A percentile compares a stretch with the other conserved stretches of the same genome.
phyloP scores from a whole-genome alignment of 2,329 filamentous ascomycete genomes.

The Mycocentrospora acerina region DNA sequence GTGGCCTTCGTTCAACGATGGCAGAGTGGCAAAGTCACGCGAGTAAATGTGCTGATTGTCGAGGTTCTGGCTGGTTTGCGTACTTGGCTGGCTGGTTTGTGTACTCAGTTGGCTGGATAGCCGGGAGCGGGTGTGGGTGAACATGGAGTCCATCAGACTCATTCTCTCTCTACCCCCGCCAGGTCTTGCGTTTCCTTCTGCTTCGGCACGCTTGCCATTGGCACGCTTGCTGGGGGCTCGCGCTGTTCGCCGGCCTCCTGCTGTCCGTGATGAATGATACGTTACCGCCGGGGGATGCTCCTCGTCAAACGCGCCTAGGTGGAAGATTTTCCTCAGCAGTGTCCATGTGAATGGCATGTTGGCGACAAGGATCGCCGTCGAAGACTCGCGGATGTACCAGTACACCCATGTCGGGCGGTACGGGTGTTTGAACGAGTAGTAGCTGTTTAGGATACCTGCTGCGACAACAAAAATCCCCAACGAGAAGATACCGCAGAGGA shows the following conservation, averaged over 20 bases:
- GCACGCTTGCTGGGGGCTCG: no score
- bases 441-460: conserved; percentile 52
- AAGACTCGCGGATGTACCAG: conserved; percentile 37
- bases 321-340: conserved; percentile 52
- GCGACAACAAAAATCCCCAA: conserved; percentile 55
- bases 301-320: conserved; percentile 36
- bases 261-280: conserved; percentile 29
- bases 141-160: no score
- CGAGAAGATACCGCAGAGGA: conserved; percentile 58
- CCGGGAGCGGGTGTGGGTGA: not conserved
- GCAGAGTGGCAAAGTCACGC: conserved; percentile 18
- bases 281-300: conserved; percentile 24
- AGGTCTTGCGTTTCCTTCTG: no score
- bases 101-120: conserved; percentile 4
- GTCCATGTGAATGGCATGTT: conserved; percentile 57
- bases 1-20: no score
- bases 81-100: conserved; percentile 11
- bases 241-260: conserved; percentile 25
- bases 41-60: conserved; percentile 7
- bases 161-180: no score
- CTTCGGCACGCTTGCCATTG: no score
- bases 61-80: conserved; percentile 13
- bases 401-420: conserved; percentile 31
- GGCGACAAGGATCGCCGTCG: conserved; percentile 47
- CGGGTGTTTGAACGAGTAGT: conserved; percentile 39